Base-by-base conservation (phyloP, 208 protist genomes). In the Crithidia bombi region DNA sequence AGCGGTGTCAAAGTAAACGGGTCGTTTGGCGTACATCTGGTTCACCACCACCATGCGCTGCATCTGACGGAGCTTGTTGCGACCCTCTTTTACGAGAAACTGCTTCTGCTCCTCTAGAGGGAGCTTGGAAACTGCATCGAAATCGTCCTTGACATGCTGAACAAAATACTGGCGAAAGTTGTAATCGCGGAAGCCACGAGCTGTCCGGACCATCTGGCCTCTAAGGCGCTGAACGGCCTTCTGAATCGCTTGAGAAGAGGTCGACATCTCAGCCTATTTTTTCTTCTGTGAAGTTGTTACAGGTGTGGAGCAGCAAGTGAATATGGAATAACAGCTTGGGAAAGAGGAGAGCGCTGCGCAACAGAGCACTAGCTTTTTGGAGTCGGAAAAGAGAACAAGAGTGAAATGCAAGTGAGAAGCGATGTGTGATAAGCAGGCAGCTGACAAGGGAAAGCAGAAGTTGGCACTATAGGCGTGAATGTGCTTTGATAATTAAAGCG, bases 91-190 rank as follows among this genome's bases (percentile, higher is more conserved):
- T 7, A 46, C 46, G 3, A 93, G 54, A 69, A 86, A 93, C 38
- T 78, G 65, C 59, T 73, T 54, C 56, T 94, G 83, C 65, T 87
- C 79, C 47, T 90, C 87, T 2, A 69, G 44, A 28, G 81, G 39
- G 32, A 86, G 72, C 47, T 76, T 74, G 32, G 74, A 71, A 33
- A 90, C 62, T 9, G 65, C 78, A 2, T 72, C 57, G 52, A 96
- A 91, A 68, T 92, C 80, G 28, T 94, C 87, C 61, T 90, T 92
- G 25, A 89, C 79, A 50, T 93, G 89, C 33, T 86, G 69, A 14
- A 92, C 82, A 75, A 96, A 96, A 54, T 96, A 96, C 39, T 82
- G 58, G 35, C 91, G 82, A 38, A 96, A 96, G 75, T 96, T 96
- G 76, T 96, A 96, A 72, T 96, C 91, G 39, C 79, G 73, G 56